Evolutionary conservation across 139 green algal genomes (phyloP).

Genomic region (Picochlorum sp.): DNA sequence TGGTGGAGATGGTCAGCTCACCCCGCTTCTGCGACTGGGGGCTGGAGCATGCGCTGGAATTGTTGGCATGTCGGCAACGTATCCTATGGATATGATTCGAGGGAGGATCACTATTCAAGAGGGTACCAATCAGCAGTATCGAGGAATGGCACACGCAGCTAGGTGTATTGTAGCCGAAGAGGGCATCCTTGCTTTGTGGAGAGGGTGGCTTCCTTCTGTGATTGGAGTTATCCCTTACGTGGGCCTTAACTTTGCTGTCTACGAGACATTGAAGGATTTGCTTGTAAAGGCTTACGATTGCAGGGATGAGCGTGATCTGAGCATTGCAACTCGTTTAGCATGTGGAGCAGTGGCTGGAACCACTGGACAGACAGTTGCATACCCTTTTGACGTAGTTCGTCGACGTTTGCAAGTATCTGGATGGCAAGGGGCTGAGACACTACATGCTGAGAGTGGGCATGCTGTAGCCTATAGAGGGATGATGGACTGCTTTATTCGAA

Average conservation of each 20-base stretch:
- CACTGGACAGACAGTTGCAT: slow-evolving; percentile 85
- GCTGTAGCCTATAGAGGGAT: slow-evolving; percentile 88
- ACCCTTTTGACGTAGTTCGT: slow-evolving; percentile 93
- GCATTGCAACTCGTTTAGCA: slow-evolving; percentile 61
- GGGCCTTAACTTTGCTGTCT: slow-evolving; percentile 97
- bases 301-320: slow-evolving; percentile 71
- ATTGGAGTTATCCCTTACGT: slow-evolving; percentile 97
- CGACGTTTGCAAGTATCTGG: slow-evolving; percentile 86
- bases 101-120: slow-evolving; percentile 37
- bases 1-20: slow-evolving; percentile 76
- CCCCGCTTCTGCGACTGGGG: slow-evolving; percentile 65
- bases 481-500: slow-evolving; percentile 90
- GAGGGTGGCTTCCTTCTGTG: slow-evolving; percentile 90
- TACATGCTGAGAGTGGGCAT: slow-evolving; percentile 51
- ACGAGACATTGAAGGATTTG: slow-evolving; percentile 88
- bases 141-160: slow-evolving; percentile 80
- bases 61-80: slow-evolving; percentile 91
- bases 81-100: slow-evolving; percentile 96
- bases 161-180: slow-evolving; percentile 72
- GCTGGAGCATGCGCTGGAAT: slow-evolving; percentile 90
- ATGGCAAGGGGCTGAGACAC: slow-evolving; percentile 54
- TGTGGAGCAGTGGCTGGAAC: slow-evolving; percentile 88
- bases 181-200: slow-evolving; percentile 83
- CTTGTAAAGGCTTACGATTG: slow-evolving; percentile 54
- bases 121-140: slow-evolving; percentile 61